Percentiles rank a stretch among this genome's conserved stretches.
These are phyloP conservation scores for Talaromyces nanjingensis DNA, from an alignment of 495 filamentous ascomycete species.

Conservation along the genomic window DNA sequence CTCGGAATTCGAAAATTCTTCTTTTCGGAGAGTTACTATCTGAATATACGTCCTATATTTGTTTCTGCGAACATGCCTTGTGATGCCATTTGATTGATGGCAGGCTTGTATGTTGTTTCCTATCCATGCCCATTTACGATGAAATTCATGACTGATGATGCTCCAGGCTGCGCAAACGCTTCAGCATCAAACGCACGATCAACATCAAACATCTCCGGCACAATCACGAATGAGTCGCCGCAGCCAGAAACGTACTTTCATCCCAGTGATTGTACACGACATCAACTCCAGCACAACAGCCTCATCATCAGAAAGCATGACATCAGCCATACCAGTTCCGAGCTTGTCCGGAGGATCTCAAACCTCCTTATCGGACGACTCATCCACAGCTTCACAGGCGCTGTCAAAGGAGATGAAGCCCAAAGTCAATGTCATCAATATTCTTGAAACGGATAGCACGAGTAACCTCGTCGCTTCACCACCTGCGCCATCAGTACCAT, in stretches of 20 bases:
- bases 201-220: neutral
- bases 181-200: neutral
- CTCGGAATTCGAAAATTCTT: neutral
- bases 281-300: neutral
- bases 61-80: neutral
- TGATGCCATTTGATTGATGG: neutral
- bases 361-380: constrained; percentile 3
- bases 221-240: constrained; percentile 2
- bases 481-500: neutral
- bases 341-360: constrained; percentile 8
- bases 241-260: neutral
- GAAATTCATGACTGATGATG: neutral
- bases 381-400: neutral
- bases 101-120: neutral
- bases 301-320: constrained; percentile 6
- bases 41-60: neutral
- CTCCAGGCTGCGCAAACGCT: neutral
- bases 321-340: constrained; percentile 7
- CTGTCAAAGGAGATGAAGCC: neutral
- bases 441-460: constrained; percentile 8
- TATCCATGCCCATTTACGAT: neutral
- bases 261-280: constrained; percentile 4
- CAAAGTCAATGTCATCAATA: constrained; percentile 6
- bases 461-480: constrained; percentile 6
- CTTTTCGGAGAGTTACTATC: neutral